Base-by-base conservation (phyloP, 129 eudicot species). In the Escallonia herrerae region DNA sequence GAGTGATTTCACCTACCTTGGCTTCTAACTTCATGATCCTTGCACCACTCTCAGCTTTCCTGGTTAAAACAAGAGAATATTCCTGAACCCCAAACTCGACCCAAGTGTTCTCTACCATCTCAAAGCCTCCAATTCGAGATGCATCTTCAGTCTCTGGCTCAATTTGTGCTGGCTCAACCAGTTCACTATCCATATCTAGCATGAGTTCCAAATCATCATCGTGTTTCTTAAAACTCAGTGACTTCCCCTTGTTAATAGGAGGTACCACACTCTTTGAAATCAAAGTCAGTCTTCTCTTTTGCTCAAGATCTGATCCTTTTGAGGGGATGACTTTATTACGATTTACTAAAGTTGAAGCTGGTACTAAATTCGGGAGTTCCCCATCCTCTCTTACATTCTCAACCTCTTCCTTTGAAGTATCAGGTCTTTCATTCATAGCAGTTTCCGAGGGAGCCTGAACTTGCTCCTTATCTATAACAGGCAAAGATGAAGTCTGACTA, bases 141-240 rank as follows among this genome's bases (percentile, higher is more conserved):
- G 43, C 60, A 62, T 57, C 71, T 56, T 77, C 87, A 22, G 68
- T 52, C 42, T 76, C 87, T 46, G 15, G 73, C 76, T 82, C 95
- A 45, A 58, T 56, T 66, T 79, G 78, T 43, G 49, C 56, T 11
- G 81, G 82, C 66, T 88, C 96, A 61, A 89, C 99, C 56, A 79
- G 63, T 58, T 93, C 98, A 60, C 84, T 83, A 8, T 89, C 99
- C 50, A 87, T 86, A 47, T 79, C 81, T 67, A 85, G 62, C 74
- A 89, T 75, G 71, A 88, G 78, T 78, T 91, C 96, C 58, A 73
- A 40, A 56, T 86, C 99, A 15, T 86, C 96, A 3, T 89, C 99
- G 7, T 43, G 68, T 73, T 75, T 88, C 67, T 76, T 86, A 65
- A 78, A 83, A 59, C 93, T 93, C 1, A 68, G 88, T 12, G 87